Percentiles rank a stretch among this genome's conserved stretches.
These are phyloP conservation scores for Boletus barrowsii DNA, from an alignment of 768 basidiomycete species.

Conservation along the genomic window DNA sequence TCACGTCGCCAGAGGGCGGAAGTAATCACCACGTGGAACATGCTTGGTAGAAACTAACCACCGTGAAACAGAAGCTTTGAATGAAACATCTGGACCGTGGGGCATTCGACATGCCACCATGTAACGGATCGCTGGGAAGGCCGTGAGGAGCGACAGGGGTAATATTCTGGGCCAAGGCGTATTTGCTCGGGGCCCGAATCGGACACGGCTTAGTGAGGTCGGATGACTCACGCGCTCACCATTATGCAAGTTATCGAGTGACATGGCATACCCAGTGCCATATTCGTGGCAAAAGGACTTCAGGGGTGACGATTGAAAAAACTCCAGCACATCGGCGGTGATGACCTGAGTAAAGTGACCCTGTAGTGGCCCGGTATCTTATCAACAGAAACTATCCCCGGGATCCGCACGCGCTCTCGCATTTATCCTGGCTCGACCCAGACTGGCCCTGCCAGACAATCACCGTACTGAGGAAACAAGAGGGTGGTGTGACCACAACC, in stretches of 20 bases:
- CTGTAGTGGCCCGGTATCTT: not conserved
- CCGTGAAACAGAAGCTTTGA: conserved; percentile 12
- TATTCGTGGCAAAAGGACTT: not conserved
- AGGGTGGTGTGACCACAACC: no score
- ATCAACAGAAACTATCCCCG: not conserved
- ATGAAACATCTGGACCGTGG: not conserved
- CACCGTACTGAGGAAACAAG: not conserved
- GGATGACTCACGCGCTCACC: not conserved
- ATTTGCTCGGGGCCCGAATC: not conserved
- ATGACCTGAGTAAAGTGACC: not conserved
- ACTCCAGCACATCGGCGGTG: not conserved
- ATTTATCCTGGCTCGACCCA: not conserved
- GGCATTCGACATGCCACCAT: not conserved
- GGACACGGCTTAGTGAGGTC: not conserved
- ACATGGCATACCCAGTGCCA: not conserved
- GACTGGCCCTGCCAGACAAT: not conserved
- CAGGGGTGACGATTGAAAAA: not conserved
- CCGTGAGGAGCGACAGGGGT: not conserved
- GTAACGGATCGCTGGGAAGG: not conserved
- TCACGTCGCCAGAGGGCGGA: not conserved
- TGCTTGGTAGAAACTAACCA: conserved; percentile 1
- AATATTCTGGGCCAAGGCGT: not conserved
- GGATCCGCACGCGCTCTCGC: not conserved
- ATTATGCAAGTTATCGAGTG: not conserved
- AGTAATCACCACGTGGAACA: conserved; percentile 15